phyloP scores from a whole-genome alignment of 169 alveolate genomes.

The Cryptosporidium tyzzeri region DNA sequence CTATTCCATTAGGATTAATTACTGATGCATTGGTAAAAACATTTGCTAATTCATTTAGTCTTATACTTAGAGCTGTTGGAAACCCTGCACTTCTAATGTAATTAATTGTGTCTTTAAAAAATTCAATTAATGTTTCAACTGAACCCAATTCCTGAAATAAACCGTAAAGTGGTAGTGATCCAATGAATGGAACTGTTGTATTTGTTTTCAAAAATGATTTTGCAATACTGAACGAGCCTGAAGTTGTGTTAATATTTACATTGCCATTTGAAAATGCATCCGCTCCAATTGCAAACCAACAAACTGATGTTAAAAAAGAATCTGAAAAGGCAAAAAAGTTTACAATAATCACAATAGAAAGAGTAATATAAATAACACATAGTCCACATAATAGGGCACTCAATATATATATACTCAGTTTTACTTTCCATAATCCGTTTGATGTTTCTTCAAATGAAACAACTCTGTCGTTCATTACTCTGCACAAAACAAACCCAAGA shows the following conservation, averaged over 20 bases:
- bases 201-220: conserved; percentile 40
- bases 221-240: conserved; percentile 28
- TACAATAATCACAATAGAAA: conserved; percentile 15
- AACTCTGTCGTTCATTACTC: conserved; percentile 57
- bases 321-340: not conserved
- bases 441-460: conserved; percentile 69
- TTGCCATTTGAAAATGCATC: conserved; percentile 74
- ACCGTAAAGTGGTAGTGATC: conserved; percentile 54
- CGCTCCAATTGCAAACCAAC: conserved; percentile 61
- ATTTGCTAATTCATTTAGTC: conserved; percentile 20
- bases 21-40: conserved; percentile 39
- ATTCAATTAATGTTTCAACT: conserved; percentile 25
- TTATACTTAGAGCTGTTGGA: conserved; percentile 19
- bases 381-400: conserved; percentile 1
- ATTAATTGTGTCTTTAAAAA: conserved; percentile 6
- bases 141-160: conserved; percentile 46
- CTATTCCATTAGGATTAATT: conserved; percentile 17
- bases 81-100: conserved; percentile 62
- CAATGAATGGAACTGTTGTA: conserved; percentile 62
- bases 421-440: conserved; percentile 56
- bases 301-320: conserved; percentile 54
- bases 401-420: conserved; percentile 6
- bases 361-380: conserved; percentile 11
- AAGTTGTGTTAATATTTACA: conserved; percentile 36
- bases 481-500: conserved; percentile 58